phyloP scores from a whole-genome alignment of 1,284 basidiomycete genomes.

The Ceratobasidium sp. region DNA sequence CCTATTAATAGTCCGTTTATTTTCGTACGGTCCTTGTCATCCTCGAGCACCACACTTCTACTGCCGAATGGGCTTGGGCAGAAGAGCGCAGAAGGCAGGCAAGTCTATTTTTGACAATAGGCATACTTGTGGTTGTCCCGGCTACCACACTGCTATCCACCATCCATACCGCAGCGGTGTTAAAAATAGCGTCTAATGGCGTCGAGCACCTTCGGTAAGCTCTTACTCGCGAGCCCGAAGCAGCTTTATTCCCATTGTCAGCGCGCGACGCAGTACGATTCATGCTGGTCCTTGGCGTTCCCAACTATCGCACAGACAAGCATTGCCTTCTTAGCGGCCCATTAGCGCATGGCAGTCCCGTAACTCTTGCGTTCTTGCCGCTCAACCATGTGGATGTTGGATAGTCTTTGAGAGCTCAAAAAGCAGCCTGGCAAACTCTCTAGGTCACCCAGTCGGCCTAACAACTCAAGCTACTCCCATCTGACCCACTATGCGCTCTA shows the following conservation, averaged over 20 bases:
- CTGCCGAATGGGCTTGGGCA: not conserved
- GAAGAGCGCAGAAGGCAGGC: not conserved
- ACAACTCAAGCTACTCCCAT: slow-evolving; percentile 2
- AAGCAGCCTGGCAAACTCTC: not conserved
- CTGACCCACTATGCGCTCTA: slow-evolving; percentile 16
- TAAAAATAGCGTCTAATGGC: slow-evolving; percentile 12
- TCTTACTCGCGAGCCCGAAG: not conserved
- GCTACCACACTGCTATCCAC: not conserved
- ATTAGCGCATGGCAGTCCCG: not conserved
- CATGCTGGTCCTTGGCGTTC: not conserved
- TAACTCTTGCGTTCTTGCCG: not conserved
- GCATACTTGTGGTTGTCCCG: not conserved
- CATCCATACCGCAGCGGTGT: not conserved
- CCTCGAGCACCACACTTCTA: not conserved
- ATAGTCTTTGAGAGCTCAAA: not conserved
- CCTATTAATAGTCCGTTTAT: not conserved
- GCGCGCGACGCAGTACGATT: not conserved
- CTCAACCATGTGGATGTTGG: not conserved
- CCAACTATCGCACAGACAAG: not conserved
- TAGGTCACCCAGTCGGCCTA: not conserved
- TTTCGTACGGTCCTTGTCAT: not conserved
- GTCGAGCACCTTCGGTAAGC: not conserved
- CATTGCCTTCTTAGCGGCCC: not conserved
- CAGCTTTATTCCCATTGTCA: not conserved
- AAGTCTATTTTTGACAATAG: slow-evolving; percentile 14